Percentiles rank a stretch among this genome's conserved stretches.
phyloP scores from a whole-genome alignment of 1,284 basidiomycete genomes.

The Rhodotorula sp. region DNA sequence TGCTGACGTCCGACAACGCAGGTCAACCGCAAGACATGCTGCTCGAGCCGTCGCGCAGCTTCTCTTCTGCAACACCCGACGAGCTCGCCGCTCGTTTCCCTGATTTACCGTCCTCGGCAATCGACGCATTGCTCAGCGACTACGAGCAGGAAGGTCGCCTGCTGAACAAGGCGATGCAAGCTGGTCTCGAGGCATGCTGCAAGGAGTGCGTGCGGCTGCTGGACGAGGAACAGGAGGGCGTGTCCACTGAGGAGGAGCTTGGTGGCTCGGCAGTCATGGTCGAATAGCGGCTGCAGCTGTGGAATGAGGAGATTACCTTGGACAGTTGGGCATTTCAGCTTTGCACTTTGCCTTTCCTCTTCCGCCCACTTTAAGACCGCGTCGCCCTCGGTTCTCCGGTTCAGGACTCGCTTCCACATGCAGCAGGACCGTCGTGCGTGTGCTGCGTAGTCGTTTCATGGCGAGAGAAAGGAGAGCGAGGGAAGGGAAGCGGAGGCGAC shows the following conservation, averaged over 20 bases:
- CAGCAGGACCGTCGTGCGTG: too few species aligned
- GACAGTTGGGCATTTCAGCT: too few species aligned
- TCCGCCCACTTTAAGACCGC: too few species aligned
- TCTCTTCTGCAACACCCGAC: constrained; percentile 42
- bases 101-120: constrained; percentile 14
- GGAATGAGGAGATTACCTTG: too few species aligned
- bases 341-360: too few species aligned
- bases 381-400: too few species aligned
- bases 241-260: constrained; percentile 43
- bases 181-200: constrained; percentile 20
- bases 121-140: constrained; percentile 43
- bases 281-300: not conserved
- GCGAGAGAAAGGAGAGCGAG: too few species aligned
- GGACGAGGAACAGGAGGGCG: constrained; percentile 10
- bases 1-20: not conserved
- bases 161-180: constrained; percentile 14
- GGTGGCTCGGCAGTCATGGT: constrained; percentile 33
- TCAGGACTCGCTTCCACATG: too few species aligned
- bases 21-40: not conserved
- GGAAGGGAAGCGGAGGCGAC: too few species aligned
- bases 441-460: too few species aligned
- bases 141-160: constrained; percentile 42
- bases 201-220: constrained; percentile 13
- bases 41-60: constrained; percentile 41
- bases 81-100: constrained; percentile 4